phyloP scores from a whole-genome alignment of 139 green algal genomes.

The Pycnococcus provasolii region DNA sequence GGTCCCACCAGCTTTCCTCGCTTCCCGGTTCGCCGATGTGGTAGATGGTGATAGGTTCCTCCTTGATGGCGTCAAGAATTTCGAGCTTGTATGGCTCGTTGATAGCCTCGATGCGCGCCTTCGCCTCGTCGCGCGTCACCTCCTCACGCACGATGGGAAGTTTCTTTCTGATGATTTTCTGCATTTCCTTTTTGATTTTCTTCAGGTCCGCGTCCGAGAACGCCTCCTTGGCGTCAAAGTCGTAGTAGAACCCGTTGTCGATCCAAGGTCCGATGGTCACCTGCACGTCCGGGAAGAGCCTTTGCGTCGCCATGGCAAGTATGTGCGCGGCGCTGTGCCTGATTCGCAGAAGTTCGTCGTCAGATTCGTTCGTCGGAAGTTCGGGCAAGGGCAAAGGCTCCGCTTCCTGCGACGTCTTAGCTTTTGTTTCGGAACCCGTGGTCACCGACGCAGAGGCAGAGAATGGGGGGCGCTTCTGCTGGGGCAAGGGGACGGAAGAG shows the following conservation, averaged over 20 bases:
- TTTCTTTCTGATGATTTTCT: constrained; percentile 42
- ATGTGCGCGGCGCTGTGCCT: constrained; percentile 61
- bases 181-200: constrained; percentile 90
- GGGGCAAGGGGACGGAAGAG: no score
- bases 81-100: constrained; percentile 95
- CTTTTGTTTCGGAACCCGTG: no score
- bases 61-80: constrained; percentile 78
- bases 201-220: constrained; percentile 85
- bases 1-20: constrained; percentile 57
- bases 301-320: constrained; percentile 96
- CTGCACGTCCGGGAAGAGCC: constrained; percentile 68
- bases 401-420: no score
- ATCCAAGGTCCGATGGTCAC: constrained; percentile 93
- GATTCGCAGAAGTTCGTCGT: constrained; percentile 21
- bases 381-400: no score
- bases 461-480: no score
- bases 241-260: constrained; percentile 97
- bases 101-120: constrained; percentile 57
- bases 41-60: constrained; percentile 92
- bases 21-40: constrained; percentile 64
- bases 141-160: constrained; percentile 37
- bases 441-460: no score
- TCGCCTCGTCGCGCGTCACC: constrained; percentile 59
- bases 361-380: no score
- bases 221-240: constrained; percentile 76